These are phyloP conservation scores for Acanthamoeba sp. DNA, from an alignment of 208 protist genomes.

Conservation along the genomic window DNA sequence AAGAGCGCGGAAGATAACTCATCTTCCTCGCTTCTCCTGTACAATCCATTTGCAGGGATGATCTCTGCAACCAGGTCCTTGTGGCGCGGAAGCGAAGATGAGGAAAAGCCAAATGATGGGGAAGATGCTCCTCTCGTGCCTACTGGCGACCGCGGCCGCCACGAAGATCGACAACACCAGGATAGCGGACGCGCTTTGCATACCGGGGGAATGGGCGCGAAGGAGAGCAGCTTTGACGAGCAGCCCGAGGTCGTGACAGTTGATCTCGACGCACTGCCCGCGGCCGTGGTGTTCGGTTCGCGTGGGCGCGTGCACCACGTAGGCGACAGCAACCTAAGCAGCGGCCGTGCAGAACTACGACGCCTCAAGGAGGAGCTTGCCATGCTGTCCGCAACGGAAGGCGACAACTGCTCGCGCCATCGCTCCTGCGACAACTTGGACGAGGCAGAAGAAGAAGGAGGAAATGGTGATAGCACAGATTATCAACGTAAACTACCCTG, in stretches of 20 bases:
- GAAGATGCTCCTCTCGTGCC: too few relatives aligned
- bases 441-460: not conserved
- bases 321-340: not conserved
- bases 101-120: not conserved
- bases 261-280: not conserved
- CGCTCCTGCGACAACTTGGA: not conserved
- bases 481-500: not conserved
- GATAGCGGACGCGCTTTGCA: not conserved
- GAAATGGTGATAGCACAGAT: not conserved
- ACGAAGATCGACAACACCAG: not conserved
- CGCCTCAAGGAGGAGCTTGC: conserved; percentile 32
- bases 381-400: not conserved
- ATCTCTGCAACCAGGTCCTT: not conserved
- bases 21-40: not conserved
- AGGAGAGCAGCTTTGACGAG: conserved; percentile 28
- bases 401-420: not conserved
- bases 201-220: not conserved
- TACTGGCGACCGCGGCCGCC: not conserved
- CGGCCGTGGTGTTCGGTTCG: not conserved
- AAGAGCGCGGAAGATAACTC: not conserved
- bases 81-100: not conserved
- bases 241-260: not conserved
- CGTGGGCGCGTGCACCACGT: not conserved
- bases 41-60: not conserved
- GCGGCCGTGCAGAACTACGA: not conserved